Evolutionary conservation across 495 filamentous ascomycete genomes (phyloP).

Genomic region (Penicillium malachiteum): DNA sequence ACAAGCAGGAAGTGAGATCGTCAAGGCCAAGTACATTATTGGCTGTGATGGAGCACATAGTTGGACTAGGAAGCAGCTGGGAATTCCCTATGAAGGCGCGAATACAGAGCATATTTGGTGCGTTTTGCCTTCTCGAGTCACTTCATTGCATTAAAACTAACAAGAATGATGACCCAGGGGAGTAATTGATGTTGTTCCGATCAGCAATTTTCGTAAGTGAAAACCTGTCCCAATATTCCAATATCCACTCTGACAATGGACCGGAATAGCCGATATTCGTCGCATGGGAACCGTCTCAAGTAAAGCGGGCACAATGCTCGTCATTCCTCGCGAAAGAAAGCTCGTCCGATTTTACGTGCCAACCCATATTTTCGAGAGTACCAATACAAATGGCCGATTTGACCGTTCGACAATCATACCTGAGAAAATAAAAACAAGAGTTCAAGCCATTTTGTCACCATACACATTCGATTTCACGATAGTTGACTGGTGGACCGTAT

Average conservation of each 20-base stretch:
- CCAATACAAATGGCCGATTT: conserved; percentile 16
- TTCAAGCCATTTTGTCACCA: conserved; percentile 59
- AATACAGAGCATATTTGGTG: conserved; percentile 61
- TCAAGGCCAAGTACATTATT: conserved; percentile 64
- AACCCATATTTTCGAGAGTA: conserved; percentile 41
- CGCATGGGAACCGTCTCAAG: conserved; percentile 59
- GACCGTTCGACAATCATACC: conserved; percentile 59
- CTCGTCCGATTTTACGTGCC: conserved; percentile 71
- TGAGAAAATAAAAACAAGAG: conserved; percentile 55
- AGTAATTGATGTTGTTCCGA: conserved; percentile 63
- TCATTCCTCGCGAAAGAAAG: conserved; percentile 67
- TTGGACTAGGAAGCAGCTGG: conserved; percentile 59
- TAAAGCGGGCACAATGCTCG: conserved; percentile 60
- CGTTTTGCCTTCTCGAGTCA: not conserved
- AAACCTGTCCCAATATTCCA: not conserved
- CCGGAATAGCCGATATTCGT: conserved; percentile 55
- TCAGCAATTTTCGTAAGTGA: conserved; percentile 59
- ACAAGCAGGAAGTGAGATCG: conserved; percentile 34
- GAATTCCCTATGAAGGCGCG: conserved; percentile 56
- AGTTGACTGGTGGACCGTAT: conserved; percentile 60
- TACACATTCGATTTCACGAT: conserved; percentile 61
- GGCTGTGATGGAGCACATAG: conserved; percentile 66
- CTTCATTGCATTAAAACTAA: not conserved
- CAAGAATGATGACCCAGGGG: conserved; percentile 29
- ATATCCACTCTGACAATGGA: not conserved